A percentile compares a stretch with the other conserved stretches of the same genome.
Conservation (phyloP, 2,329 filamentous ascomycete genomes). For the Blastomyces percursus region DNA sequence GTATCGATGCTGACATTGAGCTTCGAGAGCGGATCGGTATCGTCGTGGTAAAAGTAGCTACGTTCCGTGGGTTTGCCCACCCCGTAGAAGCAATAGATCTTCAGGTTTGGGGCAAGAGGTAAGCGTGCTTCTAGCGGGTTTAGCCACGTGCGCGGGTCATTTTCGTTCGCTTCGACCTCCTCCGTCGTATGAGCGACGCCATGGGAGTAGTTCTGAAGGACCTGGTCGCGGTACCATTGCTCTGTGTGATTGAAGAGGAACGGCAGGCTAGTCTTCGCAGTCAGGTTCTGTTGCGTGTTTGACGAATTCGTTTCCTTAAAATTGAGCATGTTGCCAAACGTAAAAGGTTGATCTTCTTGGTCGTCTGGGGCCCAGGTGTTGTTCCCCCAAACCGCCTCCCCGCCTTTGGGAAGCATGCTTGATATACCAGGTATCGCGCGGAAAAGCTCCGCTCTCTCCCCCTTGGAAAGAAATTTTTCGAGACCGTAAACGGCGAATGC, state of each 20-base stretch:
- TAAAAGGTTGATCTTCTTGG: slow-evolving; percentile 56
- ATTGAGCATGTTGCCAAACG: slow-evolving; percentile 72
- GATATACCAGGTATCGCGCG: slow-evolving; percentile 94
- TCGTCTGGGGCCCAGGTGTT: slow-evolving; percentile 82
- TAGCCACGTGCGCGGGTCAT: slow-evolving; percentile 75
- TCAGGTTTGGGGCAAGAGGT: slow-evolving; percentile 75
- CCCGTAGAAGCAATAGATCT: slow-evolving; percentile 95
- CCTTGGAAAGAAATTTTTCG: slow-evolving; percentile 84
- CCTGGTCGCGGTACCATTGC: slow-evolving; percentile 69
- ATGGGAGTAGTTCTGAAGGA: slow-evolving; percentile 69
- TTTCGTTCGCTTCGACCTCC: slow-evolving; percentile 72
- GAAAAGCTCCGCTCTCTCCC: slow-evolving; percentile 88
- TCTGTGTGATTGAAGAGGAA: slow-evolving; percentile 73
- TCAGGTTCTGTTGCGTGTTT: slow-evolving; percentile 60
- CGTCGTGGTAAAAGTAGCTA: slow-evolving; percentile 78
- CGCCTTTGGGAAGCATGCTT: slow-evolving; percentile 91
- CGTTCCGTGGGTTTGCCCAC: slow-evolving; percentile 89
- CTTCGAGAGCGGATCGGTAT: slow-evolving; percentile 52
- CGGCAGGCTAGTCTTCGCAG: slow-evolving; percentile 61
- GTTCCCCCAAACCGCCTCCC: slow-evolving; percentile 91
- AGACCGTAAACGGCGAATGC: slow-evolving; percentile 93
- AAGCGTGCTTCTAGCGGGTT: slow-evolving; percentile 90
- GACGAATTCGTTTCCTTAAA: slow-evolving; percentile 60
- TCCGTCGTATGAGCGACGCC: slow-evolving; percentile 69
- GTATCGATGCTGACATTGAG: slow-evolving; percentile 44